Conservation (phyloP, 1,139 yeast genomes). For the Nakaseomyces bracarensis region DNA sequence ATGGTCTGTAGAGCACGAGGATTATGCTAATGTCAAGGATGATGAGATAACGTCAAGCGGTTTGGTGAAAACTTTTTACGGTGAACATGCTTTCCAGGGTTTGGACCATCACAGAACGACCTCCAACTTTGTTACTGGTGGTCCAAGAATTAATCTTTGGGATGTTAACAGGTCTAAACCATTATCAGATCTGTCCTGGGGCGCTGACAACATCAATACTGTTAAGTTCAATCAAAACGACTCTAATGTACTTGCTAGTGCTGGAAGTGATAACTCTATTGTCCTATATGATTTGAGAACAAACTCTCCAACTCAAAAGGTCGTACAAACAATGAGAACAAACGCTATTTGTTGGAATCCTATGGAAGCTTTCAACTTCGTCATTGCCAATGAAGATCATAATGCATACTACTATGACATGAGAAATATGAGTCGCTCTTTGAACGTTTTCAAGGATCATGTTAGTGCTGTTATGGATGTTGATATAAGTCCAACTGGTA, state of each 20-base stretch:
- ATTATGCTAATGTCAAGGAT: conserved; percentile 34
- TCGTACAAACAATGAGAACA: conserved; percentile 73
- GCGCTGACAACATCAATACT: conserved; percentile 78
- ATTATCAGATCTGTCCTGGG: conserved; percentile 79
- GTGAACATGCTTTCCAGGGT: conserved; percentile 78
- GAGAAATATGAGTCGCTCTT: conserved; percentile 74
- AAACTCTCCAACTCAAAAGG: conserved; percentile 86
- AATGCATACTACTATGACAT: conserved; percentile 92
- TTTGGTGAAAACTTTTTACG: conserved; percentile 64
- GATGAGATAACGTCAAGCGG: conserved; percentile 36
- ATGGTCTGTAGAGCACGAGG: conserved; percentile 49
- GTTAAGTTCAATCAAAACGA: conserved; percentile 89
- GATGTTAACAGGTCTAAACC: conserved; percentile 74
- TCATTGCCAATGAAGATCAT: conserved; percentile 90
- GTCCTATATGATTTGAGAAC: conserved; percentile 88
- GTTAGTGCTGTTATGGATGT: conserved; percentile 93
- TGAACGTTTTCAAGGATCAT: conserved; percentile 87
- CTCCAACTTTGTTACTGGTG: conserved; percentile 80
- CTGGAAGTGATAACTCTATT: conserved; percentile 87
- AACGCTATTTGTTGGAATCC: conserved; percentile 95
- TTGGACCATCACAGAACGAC: conserved; percentile 79
- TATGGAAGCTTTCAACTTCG: conserved; percentile 92
- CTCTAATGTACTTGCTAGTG: conserved; percentile 78
- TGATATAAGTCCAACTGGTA: conserved; percentile 95
- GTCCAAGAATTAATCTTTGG: conserved; percentile 85